Conservation (phyloP, 768 basidiomycete species). For the Rubroboletus pulcherrimus region DNA sequence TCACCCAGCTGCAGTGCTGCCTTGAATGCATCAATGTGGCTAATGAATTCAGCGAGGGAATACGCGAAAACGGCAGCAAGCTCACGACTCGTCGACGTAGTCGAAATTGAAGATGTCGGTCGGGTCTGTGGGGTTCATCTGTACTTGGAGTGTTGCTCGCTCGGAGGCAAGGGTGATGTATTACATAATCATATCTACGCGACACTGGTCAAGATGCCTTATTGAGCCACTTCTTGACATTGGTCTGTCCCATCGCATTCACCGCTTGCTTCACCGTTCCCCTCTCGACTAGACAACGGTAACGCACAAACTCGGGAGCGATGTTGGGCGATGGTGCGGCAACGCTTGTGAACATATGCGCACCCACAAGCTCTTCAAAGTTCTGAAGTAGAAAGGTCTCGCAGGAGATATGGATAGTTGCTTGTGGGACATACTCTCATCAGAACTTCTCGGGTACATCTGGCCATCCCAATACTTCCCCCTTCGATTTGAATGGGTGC, state of each 20-base stretch:
- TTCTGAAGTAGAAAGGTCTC: constrained; percentile 44
- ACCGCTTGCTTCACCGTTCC: constrained; percentile 66
- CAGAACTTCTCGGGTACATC: constrained; percentile 60
- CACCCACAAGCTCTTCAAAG: constrained; percentile 64
- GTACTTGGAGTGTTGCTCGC: neutral
- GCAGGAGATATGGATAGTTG: neutral
- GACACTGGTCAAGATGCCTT: constrained; percentile 36
- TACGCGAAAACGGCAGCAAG: neutral
- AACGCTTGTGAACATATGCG: constrained; percentile 53
- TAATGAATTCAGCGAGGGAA: constrained; percentile 21
- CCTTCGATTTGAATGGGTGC: constrained; percentile 76
- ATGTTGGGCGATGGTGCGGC: constrained; percentile 46
- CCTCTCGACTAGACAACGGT: constrained; percentile 62
- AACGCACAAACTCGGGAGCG: constrained; percentile 70
- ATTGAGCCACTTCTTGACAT: constrained; percentile 74
- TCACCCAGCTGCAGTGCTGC: constrained; percentile 70
- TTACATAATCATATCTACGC: constrained; percentile 24
- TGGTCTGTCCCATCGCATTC: constrained; percentile 62
- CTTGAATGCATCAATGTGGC: constrained; percentile 73
- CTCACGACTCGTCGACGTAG: constrained; percentile 73
- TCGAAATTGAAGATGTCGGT: constrained; percentile 40
- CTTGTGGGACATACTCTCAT: constrained; percentile 50
- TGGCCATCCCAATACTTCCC: constrained; percentile 71
- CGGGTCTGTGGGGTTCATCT: constrained; percentile 11
- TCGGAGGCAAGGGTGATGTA: constrained; percentile 1